phyloP scores from a whole-genome alignment of 768 basidiomycete species.

The Tricholoma sp. region DNA sequence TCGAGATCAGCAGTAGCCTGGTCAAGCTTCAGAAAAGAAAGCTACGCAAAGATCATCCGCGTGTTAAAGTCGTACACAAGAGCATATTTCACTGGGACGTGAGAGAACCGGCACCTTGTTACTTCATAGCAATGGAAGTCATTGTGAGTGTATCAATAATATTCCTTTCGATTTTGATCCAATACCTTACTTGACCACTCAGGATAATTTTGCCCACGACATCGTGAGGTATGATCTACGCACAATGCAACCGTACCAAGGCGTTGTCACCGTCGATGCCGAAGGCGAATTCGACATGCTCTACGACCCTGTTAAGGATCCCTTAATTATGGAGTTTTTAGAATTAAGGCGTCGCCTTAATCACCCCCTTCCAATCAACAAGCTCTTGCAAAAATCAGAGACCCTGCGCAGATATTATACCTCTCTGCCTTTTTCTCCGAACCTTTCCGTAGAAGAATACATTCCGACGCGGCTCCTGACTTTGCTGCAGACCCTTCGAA shows the following conservation, averaged over 20 bases:
- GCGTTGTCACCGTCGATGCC: slow-evolving; percentile 70
- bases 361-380: slow-evolving; percentile 54
- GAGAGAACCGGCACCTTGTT: slow-evolving; percentile 79
- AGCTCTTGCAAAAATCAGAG: slow-evolving; percentile 48
- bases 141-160: slow-evolving; percentile 53
- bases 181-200: neutral
- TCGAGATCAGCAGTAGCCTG: slow-evolving; percentile 86
- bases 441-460: slow-evolving; percentile 83
- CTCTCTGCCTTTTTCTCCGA: slow-evolving; percentile 83
- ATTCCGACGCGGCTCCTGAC: slow-evolving; percentile 87
- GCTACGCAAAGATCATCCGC: slow-evolving; percentile 58
- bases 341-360: slow-evolving; percentile 55
- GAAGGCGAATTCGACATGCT: slow-evolving; percentile 80
- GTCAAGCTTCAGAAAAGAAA: slow-evolving; percentile 66
- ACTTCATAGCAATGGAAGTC: slow-evolving; percentile 93
- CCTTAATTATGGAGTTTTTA: slow-evolving; percentile 76
- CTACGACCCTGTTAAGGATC: slow-evolving; percentile 82
- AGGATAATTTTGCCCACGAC: slow-evolving; percentile 98
- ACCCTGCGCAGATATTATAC: slow-evolving; percentile 60
- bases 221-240: slow-evolving; percentile 84
- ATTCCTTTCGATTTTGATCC: neutral
- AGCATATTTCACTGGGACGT: slow-evolving; percentile 85
- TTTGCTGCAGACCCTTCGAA: slow-evolving; percentile 78
- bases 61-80: slow-evolving; percentile 64
- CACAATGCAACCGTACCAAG: slow-evolving; percentile 81